These are phyloP conservation scores for Leccinum huronense DNA, from an alignment of 1,284 basidiomycete species.

Conservation along the genomic window DNA sequence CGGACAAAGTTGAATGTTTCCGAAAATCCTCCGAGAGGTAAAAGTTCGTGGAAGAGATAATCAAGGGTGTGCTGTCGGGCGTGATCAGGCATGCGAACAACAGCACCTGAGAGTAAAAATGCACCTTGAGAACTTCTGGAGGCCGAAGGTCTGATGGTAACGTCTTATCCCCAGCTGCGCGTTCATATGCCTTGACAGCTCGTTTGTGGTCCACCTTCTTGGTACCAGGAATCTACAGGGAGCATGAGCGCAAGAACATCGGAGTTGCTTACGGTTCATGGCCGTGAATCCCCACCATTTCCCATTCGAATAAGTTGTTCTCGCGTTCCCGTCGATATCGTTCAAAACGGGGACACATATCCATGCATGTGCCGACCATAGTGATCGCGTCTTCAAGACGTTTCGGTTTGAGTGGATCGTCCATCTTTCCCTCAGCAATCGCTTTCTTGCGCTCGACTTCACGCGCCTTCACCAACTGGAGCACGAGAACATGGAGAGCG, in stretches of 20 bases:
- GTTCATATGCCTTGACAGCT: slow-evolving; percentile 94
- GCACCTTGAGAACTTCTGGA: slow-evolving; percentile 76
- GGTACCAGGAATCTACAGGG: slow-evolving; percentile 62
- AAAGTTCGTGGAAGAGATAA: slow-evolving; percentile 86
- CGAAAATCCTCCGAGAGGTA: slow-evolving; percentile 67
- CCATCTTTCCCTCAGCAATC: slow-evolving; percentile 85
- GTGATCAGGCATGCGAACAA: background rate
- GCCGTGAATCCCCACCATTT: slow-evolving; percentile 58
- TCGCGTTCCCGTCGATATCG: slow-evolving; percentile 88
- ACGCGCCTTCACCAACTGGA: slow-evolving; percentile 68
- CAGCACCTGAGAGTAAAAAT: slow-evolving; percentile 17
- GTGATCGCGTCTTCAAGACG: slow-evolving; percentile 86
- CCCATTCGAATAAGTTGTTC: slow-evolving; percentile 85
- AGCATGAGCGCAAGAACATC: slow-evolving; percentile 38
- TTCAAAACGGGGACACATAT: slow-evolving; percentile 96
- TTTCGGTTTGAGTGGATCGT: slow-evolving; percentile 76
- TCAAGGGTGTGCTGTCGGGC: slow-evolving; percentile 73
- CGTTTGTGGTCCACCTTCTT: slow-evolving; percentile 80
- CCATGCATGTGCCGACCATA: slow-evolving; percentile 86
- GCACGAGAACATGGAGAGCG: slow-evolving; percentile 24
- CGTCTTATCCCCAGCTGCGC: slow-evolving; percentile 90
- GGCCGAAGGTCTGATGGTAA: slow-evolving; percentile 92
- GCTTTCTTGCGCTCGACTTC: slow-evolving; percentile 73
- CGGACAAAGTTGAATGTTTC: slow-evolving; percentile 84
- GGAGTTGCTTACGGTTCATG: slow-evolving; percentile 4